A percentile compares a stretch with the other conserved stretches of the same genome.
These are phyloP conservation scores for Salix brachista DNA, from an alignment of 345 rosid species.

Conservation along the genomic window DNA sequence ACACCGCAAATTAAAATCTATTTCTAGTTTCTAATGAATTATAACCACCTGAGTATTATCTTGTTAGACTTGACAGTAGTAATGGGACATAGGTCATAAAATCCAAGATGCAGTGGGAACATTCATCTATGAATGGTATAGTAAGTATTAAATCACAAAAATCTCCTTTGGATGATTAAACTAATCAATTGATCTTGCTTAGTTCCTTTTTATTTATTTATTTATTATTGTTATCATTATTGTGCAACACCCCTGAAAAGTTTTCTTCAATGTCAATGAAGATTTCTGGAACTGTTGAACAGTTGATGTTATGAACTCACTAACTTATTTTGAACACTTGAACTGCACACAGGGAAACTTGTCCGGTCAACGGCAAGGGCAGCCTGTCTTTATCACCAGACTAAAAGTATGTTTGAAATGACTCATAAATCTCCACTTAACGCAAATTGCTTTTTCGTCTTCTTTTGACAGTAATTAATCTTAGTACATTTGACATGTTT, in stretches of 20 bases:
- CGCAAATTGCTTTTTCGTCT: conserved; percentile 9
- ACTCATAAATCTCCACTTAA: neutral
- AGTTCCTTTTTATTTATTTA: neutral
- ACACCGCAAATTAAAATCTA: neutral
- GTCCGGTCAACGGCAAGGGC: conserved; percentile 94
- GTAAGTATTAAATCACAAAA: neutral
- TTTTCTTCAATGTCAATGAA: neutral
- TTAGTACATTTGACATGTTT: neutral
- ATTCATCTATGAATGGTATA: neutral
- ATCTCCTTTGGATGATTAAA: neutral
- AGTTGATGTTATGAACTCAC: neutral
- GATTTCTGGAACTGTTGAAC: neutral
- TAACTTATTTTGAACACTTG: conserved; percentile 12
- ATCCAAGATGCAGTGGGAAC: neutral
- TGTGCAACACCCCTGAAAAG: neutral
- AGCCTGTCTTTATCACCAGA: conserved; percentile 92
- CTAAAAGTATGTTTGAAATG: conserved; percentile 59
- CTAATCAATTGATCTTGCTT: neutral
- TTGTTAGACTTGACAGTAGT: neutral
- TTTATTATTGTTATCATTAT: neutral
- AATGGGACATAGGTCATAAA: neutral
- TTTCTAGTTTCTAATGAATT: neutral
- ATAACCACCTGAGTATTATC: neutral
- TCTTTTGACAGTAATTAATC: neutral
- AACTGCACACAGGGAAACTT: conserved; percentile 68